These are phyloP conservation scores for Aureobasidium sp. DNA, from an alignment of 2,329 filamentous ascomycete species.

Conservation along the genomic window DNA sequence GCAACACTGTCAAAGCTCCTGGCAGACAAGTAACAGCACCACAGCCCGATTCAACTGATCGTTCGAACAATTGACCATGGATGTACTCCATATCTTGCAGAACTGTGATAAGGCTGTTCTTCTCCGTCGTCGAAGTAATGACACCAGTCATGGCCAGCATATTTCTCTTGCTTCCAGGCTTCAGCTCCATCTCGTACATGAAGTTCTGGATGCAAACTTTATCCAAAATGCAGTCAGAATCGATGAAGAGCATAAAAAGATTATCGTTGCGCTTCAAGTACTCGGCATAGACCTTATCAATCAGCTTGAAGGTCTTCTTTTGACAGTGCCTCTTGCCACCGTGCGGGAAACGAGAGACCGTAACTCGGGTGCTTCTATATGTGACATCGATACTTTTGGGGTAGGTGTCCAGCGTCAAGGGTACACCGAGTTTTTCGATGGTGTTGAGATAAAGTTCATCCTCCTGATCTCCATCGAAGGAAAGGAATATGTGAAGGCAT, in stretches of 20 bases:
- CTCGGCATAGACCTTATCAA: conserved; percentile 83
- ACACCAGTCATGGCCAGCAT: conserved; percentile 98
- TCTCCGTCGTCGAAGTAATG: conserved; percentile 87
- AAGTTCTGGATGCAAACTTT: conserved; percentile 91
- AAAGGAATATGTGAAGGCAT: conserved; percentile 91
- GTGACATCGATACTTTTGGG: conserved; percentile 85
- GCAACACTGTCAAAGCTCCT: conserved; percentile 88
- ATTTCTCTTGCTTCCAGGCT: conserved; percentile 81
- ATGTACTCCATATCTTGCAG: conserved; percentile 98
- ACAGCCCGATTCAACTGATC: conserved; percentile 89
- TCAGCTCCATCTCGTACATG: conserved; percentile 97
- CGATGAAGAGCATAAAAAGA: conserved; percentile 91
- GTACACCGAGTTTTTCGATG: conserved; percentile 75
- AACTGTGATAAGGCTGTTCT: conserved; percentile 81
- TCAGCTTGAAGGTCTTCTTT: conserved; percentile 85
- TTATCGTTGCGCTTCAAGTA: conserved; percentile 86
- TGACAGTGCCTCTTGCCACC: conserved; percentile 92
- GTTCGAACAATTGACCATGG: conserved; percentile 91
- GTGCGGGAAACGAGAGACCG: conserved; percentile 84
- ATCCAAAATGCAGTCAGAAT: conserved; percentile 93
- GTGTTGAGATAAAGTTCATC: conserved; percentile 86
- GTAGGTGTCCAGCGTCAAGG: conserved; percentile 67
- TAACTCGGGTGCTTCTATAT: conserved; percentile 77
- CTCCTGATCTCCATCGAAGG: conserved; percentile 84
- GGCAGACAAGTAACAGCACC: conserved; percentile 92